Evolutionary conservation across 2,329 filamentous ascomycete species (phyloP).

Genomic region (Talaromyces pinophilus): DNA sequence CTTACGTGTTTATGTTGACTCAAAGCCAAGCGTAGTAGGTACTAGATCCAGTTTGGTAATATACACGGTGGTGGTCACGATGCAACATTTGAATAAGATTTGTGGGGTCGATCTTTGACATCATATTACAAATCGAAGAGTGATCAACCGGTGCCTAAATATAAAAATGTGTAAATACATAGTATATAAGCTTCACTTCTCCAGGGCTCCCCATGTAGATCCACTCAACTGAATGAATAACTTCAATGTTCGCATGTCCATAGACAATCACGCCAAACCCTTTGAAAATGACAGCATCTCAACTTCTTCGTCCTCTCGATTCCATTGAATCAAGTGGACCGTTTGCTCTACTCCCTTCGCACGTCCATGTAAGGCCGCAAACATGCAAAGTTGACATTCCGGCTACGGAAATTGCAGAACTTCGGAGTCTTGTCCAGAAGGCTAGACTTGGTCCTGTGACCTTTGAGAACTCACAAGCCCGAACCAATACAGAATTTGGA

Average conservation of each 20-base stretch:
- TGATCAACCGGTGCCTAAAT: not conserved
- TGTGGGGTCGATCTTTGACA: not conserved
- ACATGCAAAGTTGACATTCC: slow-evolving; percentile 6
- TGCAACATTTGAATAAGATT: not conserved
- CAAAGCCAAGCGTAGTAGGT: too few relatives aligned
- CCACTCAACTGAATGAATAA: not conserved
- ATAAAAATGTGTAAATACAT: not conserved
- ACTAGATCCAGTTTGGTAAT: too few relatives aligned
- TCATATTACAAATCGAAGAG: not conserved
- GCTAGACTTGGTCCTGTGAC: slow-evolving; percentile 52
- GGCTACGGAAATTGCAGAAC: not conserved
- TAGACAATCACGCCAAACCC: not conserved
- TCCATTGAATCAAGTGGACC: not conserved
- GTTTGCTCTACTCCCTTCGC: not conserved
- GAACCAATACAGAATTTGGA: slow-evolving; percentile 50
- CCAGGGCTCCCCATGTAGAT: not conserved
- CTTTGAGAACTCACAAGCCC: slow-evolving; percentile 51
- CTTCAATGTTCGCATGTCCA: not conserved
- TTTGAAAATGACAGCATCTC: not conserved
- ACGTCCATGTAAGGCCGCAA: not conserved
- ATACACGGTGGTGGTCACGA: not conserved
- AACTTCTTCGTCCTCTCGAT: not conserved
- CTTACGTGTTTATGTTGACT: too few relatives aligned
- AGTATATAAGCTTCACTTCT: not conserved
- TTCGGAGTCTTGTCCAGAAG: slow-evolving; percentile 47